Evolutionary conservation across 1,139 yeast genomes (phyloP), one percentile per base, ranked within the genome.

Genomic region (Hansenula sp.): DNA sequence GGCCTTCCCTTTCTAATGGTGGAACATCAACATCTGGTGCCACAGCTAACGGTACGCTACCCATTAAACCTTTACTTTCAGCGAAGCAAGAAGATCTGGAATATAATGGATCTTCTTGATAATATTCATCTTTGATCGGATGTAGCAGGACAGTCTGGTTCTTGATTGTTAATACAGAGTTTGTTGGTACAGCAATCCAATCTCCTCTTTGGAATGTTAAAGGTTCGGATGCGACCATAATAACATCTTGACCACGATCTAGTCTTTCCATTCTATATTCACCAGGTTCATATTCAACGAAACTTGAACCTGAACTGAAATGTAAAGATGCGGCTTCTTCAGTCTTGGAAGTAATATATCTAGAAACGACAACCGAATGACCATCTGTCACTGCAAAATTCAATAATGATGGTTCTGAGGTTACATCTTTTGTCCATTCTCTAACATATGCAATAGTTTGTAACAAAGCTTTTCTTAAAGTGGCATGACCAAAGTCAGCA

Each of bases 311-410:
- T 12, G 96, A 85, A 49, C 96, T 86, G 64, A 93, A 93, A 67
- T 93, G 96, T 48, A 93, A 68, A 2, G 97, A 89, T 0, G 99
- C 98, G 0, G 98, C 98, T 66, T 91, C 98, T 60, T 93, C 96
- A 0, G 88, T 84, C 55, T 77, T 79, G 7, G 96, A 88, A 0
- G 96, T 85, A 45, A 93, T 84, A 60, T 93, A 93, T 42, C 99
- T 72, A 18, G 95, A 81, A 2, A 89, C 90, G 11, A 91, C 94
- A 9, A 91, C 88, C n/a, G 87, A 76, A 41, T 79, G 77, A 10
- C 98, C 98, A 62, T 93, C 98, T 0, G 98, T 91, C 9, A 91
- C 90, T 0, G 99, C 99, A 64, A 93, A 88, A 62, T 93, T 93
- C 53, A 93, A 70, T 50, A 93, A 68, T 13, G 96, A 87, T 0